Evolutionary conservation across 2,329 filamentous ascomycete genomes (phyloP).

Genomic region (Lachnellula cervina): DNA sequence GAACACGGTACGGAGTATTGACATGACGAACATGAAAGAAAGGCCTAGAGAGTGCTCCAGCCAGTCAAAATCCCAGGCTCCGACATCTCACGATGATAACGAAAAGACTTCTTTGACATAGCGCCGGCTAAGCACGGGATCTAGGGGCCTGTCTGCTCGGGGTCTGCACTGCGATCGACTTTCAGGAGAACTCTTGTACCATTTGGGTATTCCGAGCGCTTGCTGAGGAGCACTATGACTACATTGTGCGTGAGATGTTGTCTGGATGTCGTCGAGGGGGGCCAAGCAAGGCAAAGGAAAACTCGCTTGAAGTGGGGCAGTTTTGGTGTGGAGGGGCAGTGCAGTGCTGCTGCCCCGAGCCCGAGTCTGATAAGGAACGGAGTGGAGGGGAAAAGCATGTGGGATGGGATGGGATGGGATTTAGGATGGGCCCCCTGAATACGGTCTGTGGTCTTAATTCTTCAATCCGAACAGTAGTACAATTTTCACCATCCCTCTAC

Average conservation of each 20-base stretch:
- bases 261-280: neutral
- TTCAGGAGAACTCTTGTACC: neutral
- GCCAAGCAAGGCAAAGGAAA: neutral
- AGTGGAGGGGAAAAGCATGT: neutral
- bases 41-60: no score
- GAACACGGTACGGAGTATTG: neutral
- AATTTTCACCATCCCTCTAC: neutral
- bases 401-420: neutral
- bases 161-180: constrained; percentile 3
- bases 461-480: neutral
- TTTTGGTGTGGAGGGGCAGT: constrained; percentile 17
- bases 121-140: neutral
- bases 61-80: neutral
- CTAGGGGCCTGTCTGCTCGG: neutral
- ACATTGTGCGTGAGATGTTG: constrained; percentile 12
- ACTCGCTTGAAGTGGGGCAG: constrained; percentile 16
- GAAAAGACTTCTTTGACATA: neutral
- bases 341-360: neutral
- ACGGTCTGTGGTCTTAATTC: neutral
- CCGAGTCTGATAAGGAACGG: neutral
- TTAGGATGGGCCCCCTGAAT: neutral
- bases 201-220: constrained; percentile 8
- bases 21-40: neutral
- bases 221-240: constrained; percentile 12
- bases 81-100: constrained; percentile 1